Base-by-base conservation (phyloP, 2,329 filamentous ascomycete genomes). In the Cordyceps cicadae region DNA sequence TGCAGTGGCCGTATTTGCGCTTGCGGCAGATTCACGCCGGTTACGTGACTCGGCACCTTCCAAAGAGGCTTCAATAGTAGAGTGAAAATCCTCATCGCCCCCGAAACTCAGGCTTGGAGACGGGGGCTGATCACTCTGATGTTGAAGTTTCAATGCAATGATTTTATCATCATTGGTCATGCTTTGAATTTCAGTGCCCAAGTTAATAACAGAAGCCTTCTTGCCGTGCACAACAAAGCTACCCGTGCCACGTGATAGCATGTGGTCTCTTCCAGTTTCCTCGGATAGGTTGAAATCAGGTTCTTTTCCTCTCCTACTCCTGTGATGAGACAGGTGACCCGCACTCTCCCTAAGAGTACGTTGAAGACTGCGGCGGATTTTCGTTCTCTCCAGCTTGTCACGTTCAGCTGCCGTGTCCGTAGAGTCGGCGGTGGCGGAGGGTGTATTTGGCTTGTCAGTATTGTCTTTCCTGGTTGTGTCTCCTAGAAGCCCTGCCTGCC, bases 151-250 rank as follows among this genome's bases (percentile, higher is more conserved):
- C 59, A 86, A 81, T 54, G 87, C 77, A 61, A 86, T 83, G 48
- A 90, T 75, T 43, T 87, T 85, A 68, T 92, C 88, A 63, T 93
- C 89, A 0, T 85, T 81, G 0, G 87, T 82, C 74, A 92, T 84
- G 62, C 83, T 87, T 68, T 93, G 87, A 77, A 96, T 87, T 67
- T 96, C 93, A n/a, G 87, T 86, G 9, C 92, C 92, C 70, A 99
- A 95, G n/a, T 90, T 95, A 66, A 99, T 90, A 60, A 99, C 90
- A 1, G 92, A 96, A 3, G 94, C 94, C 74, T 99, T 97, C 78
- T 97, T 99, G 63, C 94, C 93, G 69, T 99, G 94, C 4, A 99
- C 87, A 4, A 94, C 96, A 72, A 99, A 99, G 67, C 90, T 96
- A 5, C 91, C 91, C 14, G 89, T 85, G 14, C 88, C 88, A 53